Evolutionary conservation across 2,329 filamentous ascomycete genomes (phyloP), one percentile per base, ranked within the genome.

Genomic region (Pestalotiopsis sp.): DNA sequence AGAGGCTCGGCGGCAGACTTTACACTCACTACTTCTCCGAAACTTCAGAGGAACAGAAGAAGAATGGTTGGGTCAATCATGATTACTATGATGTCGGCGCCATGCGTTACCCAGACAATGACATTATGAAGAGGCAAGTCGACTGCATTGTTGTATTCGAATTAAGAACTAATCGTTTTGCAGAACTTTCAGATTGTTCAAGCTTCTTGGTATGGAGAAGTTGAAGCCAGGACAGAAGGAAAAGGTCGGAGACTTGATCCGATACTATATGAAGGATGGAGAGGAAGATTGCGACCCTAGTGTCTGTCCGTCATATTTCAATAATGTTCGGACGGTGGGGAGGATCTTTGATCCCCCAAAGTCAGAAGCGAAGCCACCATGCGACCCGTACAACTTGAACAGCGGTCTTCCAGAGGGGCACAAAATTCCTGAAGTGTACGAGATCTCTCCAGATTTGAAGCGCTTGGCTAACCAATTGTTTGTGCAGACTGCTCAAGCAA

Each of bases 61-160:
- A 25, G 11, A 59, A 31, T 6, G 57, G 57, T 13, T 27, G 27
- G 57, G 27, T 59, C 57, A 63, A 49, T 4, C 69, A 74, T 12
- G 71, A 76, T 66, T 75, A 73, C 58, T 74, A 69, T 60, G 73
- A 75, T 57, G 69, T 73, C 11, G 74, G 73, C 13, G 73, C 66
- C 9, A 75, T 76, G 73, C 65, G 74, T 9, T 75, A 72, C 59
- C 73, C 72, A 0, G 12, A 74, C 0, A 75, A 66, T 6, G 65
- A 66, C 0, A 66, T 73, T 40, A 75, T 76, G 73, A 12, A 64
- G 7, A 56, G 69, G 56, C 68, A 65, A 36, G 68, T 14, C 17
- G 4, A 11, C 3, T 52, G 41, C n/a, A 23, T 14, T 27, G 20
- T 23, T 4, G 41, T 52, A 17, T n/a, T 13, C 9, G 5, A 27